Evolutionary conservation across 163 green algal genomes (phyloP), one percentile per base, ranked within the genome.

Genomic region (Chloroidium sp.): DNA sequence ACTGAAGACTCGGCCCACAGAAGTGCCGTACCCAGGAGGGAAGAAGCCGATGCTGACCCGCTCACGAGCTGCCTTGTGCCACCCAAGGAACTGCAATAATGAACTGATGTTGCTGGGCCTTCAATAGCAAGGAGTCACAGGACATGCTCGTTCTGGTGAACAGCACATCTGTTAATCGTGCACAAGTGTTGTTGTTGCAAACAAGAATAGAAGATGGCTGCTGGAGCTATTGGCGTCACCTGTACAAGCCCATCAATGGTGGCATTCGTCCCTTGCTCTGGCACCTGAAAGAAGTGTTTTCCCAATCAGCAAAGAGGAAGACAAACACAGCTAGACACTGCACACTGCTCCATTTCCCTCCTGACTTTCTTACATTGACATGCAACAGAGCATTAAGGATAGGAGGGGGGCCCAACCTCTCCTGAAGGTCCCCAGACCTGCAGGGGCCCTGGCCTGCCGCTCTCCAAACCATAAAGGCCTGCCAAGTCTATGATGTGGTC

Each of bases 401-500:
- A 36, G 36, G 36, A 36, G 36, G 36, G 36, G 36, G 36, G 36
- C 36, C 36, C 36, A 36, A 36, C 36, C 36, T 36, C 36, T 4
- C 79, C 80, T 72, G 76, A 82, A 6, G 83, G 83, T 12, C 83
- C 83, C 80, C 80, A 87, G 36, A 87, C 80, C 72, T 84, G 76
- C 79, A 82, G 81, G 3, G 83, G 77, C 72, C 69, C 10, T 60
- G 78, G 81, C 62, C 80, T 76, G 1, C 83, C 83, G 78, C 78
- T 82, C 59, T 78, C 83, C 3, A 79, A 77, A 60, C 79, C 83
- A 61, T 87, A 87, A 72, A 87, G 77, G 2, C 67, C 75, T n/a
- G 80, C 83, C 72, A 87, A 78, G 77, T 84, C 80, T 62, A 78
- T 82, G 36, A 84, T 80, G 80, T 87, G 83, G 75, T 87, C 83